Evolutionary conservation across 345 rosid genomes (phyloP).

Genomic region (Gossypium mustelinum): DNA sequence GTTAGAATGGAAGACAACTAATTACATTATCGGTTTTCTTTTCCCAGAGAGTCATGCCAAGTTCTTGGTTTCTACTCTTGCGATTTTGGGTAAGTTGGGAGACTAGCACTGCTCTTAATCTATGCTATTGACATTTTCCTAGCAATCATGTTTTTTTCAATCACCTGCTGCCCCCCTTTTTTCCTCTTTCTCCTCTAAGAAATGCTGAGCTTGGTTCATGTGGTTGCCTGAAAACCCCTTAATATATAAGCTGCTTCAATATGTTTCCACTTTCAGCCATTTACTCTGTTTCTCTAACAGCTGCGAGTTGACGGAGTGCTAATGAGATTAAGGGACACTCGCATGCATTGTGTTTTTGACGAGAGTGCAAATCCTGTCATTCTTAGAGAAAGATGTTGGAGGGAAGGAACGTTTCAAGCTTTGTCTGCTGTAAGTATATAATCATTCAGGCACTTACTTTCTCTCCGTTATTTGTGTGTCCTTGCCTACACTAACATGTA

Average conservation of each 20-base stretch:
- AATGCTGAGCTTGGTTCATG: background rate
- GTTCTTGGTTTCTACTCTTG: constrained; percentile 94
- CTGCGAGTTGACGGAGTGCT: constrained; percentile 97
- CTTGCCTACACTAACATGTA: background rate
- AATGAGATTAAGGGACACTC: constrained; percentile 93
- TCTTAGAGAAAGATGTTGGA: constrained; percentile 91
- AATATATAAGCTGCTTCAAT: background rate
- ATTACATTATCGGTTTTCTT: constrained; percentile 1
- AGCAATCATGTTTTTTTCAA: background rate
- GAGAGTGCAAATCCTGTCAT: constrained; percentile 43
- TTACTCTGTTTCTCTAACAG: constrained; percentile 35
- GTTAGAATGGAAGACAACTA: constrained; percentile 5
- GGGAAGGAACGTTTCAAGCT: constrained; percentile 75
- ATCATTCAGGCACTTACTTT: background rate
- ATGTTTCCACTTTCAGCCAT: constrained; percentile 8
- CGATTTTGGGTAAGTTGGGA: constrained; percentile 84
- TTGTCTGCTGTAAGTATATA: constrained; percentile 62
- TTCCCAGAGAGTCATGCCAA: constrained; percentile 95
- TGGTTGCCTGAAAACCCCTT: background rate
- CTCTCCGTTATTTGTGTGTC: background rate
- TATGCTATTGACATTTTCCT: constrained; percentile 4
- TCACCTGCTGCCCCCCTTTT: too few relatives aligned
- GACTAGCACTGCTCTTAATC: background rate
- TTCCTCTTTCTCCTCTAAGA: background rate
- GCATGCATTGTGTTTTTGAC: constrained; percentile 67